A percentile compares a stretch with the other conserved stretches of the same genome.
These are phyloP conservation scores for Coprinopsis strossmayeri DNA, from an alignment of 768 basidiomycete genomes.

Conservation along the genomic window DNA sequence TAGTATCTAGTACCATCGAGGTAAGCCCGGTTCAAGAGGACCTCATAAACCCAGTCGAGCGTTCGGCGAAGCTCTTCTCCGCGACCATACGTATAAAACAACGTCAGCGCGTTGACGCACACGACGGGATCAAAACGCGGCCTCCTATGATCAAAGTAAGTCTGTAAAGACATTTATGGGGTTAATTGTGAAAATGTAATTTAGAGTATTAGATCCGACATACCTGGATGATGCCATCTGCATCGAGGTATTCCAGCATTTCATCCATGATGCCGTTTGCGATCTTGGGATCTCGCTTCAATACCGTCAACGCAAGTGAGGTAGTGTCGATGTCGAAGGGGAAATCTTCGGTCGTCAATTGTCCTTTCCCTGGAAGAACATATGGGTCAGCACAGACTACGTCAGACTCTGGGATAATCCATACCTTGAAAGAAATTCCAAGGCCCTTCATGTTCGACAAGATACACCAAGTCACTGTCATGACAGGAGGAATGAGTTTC, in stretches of 20 bases:
- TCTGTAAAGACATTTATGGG: slow-evolving; percentile 21
- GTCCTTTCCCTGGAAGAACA: slow-evolving; percentile 21
- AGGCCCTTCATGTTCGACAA: slow-evolving; percentile 32
- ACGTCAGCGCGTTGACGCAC: slow-evolving; percentile 40
- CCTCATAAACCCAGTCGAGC: slow-evolving; percentile 41
- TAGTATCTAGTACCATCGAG: slow-evolving; percentile 52
- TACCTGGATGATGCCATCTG: slow-evolving; percentile 47
- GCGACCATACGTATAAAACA: slow-evolving; percentile 45
- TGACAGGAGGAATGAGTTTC: neutral
- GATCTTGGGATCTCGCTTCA: slow-evolving; percentile 23
- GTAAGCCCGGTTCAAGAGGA: slow-evolving; percentile 47
- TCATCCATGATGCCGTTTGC: slow-evolving; percentile 46
- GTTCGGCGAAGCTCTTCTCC: slow-evolving; percentile 38
- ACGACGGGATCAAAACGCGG: slow-evolving; percentile 50
- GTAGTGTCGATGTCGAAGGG: slow-evolving; percentile 57
- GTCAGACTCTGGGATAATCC: too few species aligned
- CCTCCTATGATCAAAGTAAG: slow-evolving; percentile 45
- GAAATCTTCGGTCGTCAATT: slow-evolving; percentile 41
- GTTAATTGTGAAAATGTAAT: neutral
- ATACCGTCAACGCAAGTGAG: slow-evolving; percentile 43
- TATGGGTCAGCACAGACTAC: too few species aligned
- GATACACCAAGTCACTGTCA: slow-evolving; percentile 35
- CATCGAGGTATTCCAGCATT: slow-evolving; percentile 43
- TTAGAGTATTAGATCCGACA: slow-evolving; percentile 4
- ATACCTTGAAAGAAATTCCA: slow-evolving; percentile 54